These are phyloP conservation scores for Brettanomyces custersianus DNA, from an alignment of 805 yeast species.

Conservation along the genomic window DNA sequence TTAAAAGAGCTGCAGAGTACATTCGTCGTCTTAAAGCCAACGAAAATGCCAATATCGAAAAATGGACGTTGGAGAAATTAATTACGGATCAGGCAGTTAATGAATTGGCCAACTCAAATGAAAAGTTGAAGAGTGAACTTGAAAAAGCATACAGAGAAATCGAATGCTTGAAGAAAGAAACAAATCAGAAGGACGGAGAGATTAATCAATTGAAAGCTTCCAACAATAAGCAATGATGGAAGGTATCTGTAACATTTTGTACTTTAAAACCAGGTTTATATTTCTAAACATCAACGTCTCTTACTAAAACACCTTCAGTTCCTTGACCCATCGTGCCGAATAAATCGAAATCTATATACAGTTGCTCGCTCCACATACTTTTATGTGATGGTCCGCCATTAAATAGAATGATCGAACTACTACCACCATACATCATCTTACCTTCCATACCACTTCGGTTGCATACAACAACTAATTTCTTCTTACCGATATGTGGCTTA, in stretches of 20 bases:
- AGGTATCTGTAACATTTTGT: constrained; percentile 5
- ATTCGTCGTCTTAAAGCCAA: constrained; percentile 84
- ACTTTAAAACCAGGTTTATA: not conserved
- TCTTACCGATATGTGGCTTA: constrained; percentile 9
- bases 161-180: constrained; percentile 64
- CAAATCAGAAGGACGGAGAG: constrained; percentile 4
- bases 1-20: constrained; percentile 82
- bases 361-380: constrained; percentile 15
- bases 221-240: not conserved
- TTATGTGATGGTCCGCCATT: constrained; percentile 26
- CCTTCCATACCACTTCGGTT: constrained; percentile 78
- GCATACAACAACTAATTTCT: constrained; percentile 40
- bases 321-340: constrained; percentile 55
- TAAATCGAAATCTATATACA: constrained; percentile 36
- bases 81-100: constrained; percentile 85
- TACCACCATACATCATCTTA: constrained; percentile 58
- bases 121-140: constrained; percentile 77
- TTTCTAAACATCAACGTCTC: constrained; percentile 41
- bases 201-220: not conserved
- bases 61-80: constrained; percentile 90
- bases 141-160: constrained; percentile 89
- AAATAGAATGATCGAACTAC: constrained; percentile 49
- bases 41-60: constrained; percentile 82
- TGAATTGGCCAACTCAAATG: constrained; percentile 78
- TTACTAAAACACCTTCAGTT: constrained; percentile 50